Conservation (phyloP, 129 eudicot genomes). For the Escallonia herrerae region DNA sequence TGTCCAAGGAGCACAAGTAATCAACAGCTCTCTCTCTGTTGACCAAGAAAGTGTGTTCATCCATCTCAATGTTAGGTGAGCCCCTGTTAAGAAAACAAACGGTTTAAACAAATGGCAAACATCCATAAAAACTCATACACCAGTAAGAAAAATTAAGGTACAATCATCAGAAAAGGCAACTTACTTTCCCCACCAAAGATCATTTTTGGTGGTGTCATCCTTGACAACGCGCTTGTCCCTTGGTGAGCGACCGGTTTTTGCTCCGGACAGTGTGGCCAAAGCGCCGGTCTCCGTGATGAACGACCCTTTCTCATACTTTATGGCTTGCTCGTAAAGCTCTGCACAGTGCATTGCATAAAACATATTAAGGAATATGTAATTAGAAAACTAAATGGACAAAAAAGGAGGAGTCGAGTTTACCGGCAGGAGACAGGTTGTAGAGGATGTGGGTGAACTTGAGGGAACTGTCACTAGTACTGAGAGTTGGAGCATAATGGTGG, state of each 20-base stretch:
- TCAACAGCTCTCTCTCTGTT: conserved; percentile 74
- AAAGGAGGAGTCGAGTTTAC: conserved; percentile 15
- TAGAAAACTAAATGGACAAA: neutral
- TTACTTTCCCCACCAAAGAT: conserved; percentile 99
- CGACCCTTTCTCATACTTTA: conserved; percentile 83
- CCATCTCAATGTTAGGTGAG: conserved; percentile 74
- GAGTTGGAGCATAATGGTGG: conserved; percentile 43
- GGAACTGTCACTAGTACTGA: conserved; percentile 69
- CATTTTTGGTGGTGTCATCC: conserved; percentile 66
- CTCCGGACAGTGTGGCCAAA: conserved; percentile 88
- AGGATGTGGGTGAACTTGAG: conserved; percentile 88
- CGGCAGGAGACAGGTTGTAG: conserved; percentile 94
- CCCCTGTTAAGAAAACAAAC: conserved; percentile 12
- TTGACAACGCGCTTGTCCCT: conserved; percentile 90
- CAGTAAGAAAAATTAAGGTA: neutral
- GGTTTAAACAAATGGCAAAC: too few species aligned
- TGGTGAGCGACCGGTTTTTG: conserved; percentile 92
- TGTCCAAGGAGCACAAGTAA: conserved; percentile 64
- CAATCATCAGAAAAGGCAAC: conserved; percentile 11
- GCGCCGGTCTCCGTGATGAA: conserved; percentile 87
- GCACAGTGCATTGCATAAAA: conserved; percentile 1
- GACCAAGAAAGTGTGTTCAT: conserved; percentile 62
- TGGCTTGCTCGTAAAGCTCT: conserved; percentile 95
- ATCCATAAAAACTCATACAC: neutral
- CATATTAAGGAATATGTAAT: too few species aligned